Conservation (phyloP, 2,329 filamentous ascomycete species). For the Polychaeton citri region DNA sequence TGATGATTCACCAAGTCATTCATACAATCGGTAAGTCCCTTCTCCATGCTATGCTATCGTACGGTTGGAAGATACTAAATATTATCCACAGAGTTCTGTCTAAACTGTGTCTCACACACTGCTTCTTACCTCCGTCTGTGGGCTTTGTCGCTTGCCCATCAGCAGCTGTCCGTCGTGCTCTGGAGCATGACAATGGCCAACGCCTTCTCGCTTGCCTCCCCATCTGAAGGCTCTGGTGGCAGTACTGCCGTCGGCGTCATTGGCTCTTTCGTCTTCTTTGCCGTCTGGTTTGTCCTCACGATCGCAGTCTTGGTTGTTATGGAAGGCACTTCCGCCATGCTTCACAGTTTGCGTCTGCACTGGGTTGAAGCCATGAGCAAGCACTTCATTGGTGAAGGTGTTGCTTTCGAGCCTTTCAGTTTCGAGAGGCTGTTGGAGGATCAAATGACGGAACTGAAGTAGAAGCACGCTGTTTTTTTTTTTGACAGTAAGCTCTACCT, state of each 20-base stretch:
- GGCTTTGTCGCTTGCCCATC: constrained; percentile 92
- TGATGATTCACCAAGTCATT: constrained; percentile 98
- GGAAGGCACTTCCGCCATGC: constrained; percentile 93
- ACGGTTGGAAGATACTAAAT: constrained; percentile 5
- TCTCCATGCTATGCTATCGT: background rate
- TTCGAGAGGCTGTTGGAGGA: constrained; percentile 78
- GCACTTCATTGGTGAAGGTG: constrained; percentile 81
- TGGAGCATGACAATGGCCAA: constrained; percentile 90
- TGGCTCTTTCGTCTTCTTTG: constrained; percentile 71
- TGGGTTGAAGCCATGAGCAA: constrained; percentile 98
- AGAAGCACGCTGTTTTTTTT: too few relatives aligned
- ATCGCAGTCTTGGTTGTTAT: constrained; percentile 76
- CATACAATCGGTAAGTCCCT: constrained; percentile 77
- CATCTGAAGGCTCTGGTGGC: constrained; percentile 25
- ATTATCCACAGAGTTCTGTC: constrained; percentile 65
- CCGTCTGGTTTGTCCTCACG: constrained; percentile 78
- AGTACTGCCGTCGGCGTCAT: constrained; percentile 51
- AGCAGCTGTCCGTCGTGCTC: constrained; percentile 89
- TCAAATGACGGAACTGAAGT: constrained; percentile 36
- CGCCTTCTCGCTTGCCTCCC: constrained; percentile 47
- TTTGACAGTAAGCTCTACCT: too few relatives aligned
- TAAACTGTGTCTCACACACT: constrained; percentile 98
- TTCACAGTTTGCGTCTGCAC: constrained; percentile 79
- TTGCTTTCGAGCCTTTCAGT: constrained; percentile 74
- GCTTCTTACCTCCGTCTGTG: constrained; percentile 97